phyloP scores from a whole-genome alignment of 2,329 filamentous ascomycete genomes.

The Drechslerella coelobrocha region DNA sequence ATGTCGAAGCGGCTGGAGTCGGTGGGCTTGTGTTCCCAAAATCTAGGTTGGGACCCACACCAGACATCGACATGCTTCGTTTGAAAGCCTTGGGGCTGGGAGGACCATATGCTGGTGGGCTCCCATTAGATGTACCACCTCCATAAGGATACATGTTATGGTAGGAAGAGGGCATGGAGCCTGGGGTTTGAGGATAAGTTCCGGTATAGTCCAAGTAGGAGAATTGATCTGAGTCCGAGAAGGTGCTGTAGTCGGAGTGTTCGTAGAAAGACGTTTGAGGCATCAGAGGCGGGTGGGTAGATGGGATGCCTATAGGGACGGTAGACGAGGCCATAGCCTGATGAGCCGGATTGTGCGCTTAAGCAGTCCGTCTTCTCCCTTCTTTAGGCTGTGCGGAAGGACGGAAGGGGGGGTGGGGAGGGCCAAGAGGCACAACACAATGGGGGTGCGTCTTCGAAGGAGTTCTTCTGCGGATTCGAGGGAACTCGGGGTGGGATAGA shows the following conservation, averaged over 20 bases:
- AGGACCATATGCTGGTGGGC: conserved; percentile 46
- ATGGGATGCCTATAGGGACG: conserved; percentile 49
- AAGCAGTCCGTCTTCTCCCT: conserved; percentile 46
- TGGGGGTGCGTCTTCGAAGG: conserved; percentile 33
- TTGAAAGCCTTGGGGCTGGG: conserved; percentile 48
- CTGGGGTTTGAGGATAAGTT: conserved; percentile 43
- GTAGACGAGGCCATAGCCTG: conserved; percentile 50
- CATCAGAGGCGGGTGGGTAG: conserved; percentile 46
- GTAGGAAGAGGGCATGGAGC: conserved; percentile 49
- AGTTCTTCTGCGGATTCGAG: conserved; percentile 43
- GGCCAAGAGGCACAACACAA: conserved; percentile 32
- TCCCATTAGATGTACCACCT: conserved; percentile 46
- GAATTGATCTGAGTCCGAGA: conserved; percentile 49
- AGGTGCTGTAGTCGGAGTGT: conserved; percentile 43
- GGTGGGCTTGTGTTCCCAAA: conserved; percentile 50
- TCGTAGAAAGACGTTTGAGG: conserved; percentile 50
- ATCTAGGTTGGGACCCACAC: conserved; percentile 38
- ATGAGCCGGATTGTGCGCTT: conserved; percentile 46
- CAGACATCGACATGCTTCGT: conserved; percentile 50
- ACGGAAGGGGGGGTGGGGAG: conserved; percentile 3
- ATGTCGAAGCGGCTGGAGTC: conserved; percentile 45
- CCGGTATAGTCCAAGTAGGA: conserved; percentile 33
- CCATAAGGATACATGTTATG: conserved; percentile 51
- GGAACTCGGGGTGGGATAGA: conserved; percentile 39
- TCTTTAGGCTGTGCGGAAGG: conserved; percentile 19